Evolutionary conservation across 1,284 basidiomycete species (phyloP).

Genomic region (Violaceomyces palustris): DNA sequence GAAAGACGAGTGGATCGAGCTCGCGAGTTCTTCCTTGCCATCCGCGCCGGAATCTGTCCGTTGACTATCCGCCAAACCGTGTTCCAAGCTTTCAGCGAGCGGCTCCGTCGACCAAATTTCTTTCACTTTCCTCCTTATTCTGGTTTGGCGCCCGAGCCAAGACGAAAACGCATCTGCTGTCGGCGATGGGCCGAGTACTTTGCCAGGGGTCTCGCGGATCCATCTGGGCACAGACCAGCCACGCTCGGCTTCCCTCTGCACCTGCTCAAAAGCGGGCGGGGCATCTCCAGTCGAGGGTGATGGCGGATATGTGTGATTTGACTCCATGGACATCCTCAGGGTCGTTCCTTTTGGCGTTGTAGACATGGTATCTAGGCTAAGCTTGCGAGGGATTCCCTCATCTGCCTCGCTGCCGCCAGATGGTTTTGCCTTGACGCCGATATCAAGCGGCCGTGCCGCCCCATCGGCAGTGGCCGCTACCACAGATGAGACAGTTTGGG

Average conservation of each 20-base stretch:
- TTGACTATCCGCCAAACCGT: no score
- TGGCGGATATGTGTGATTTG: slow-evolving; percentile 23
- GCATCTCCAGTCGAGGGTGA: slow-evolving; percentile 17
- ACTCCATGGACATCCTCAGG: slow-evolving; percentile 8
- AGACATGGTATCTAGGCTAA: no score
- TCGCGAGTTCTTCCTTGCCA: slow-evolving; percentile 18
- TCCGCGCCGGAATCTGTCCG: slow-evolving; percentile 6
- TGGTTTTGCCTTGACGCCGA: no score
- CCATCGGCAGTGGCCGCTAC: no score
- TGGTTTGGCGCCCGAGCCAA: no score
- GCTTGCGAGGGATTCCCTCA: no score
- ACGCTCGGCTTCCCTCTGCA: slow-evolving; percentile 24
- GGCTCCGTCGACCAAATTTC: no score
- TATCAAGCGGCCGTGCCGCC: no score
- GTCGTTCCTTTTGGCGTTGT: not conserved
- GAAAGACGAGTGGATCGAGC: slow-evolving; percentile 16
- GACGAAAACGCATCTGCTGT: not conserved
- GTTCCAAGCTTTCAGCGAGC: no score
- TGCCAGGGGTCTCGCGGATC: slow-evolving; percentile 19
- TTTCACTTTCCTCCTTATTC: no score
- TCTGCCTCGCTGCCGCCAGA: no score
- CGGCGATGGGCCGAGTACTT: slow-evolving; percentile 9
- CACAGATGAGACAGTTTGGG: no score
- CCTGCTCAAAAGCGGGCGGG: slow-evolving; percentile 14
- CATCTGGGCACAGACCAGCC: slow-evolving; percentile 27